These are phyloP conservation scores for Podospora didyma DNA, from an alignment of 495 filamentous ascomycete genomes.

Conservation along the genomic window DNA sequence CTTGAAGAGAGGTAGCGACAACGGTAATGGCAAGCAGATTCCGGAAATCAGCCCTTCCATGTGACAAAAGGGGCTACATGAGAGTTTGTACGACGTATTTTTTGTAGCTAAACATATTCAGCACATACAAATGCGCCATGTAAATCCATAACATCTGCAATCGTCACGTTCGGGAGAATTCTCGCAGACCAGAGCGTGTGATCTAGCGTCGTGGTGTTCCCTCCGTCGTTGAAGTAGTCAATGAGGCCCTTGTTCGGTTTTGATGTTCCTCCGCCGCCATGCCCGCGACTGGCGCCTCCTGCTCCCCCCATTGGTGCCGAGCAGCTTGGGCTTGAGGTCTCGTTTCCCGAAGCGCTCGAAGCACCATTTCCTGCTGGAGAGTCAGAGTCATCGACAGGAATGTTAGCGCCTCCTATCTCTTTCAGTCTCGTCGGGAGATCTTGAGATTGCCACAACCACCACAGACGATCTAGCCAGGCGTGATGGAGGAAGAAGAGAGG, in stretches of 20 bases:
- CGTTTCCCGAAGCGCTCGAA: neutral
- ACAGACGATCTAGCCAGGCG: conserved; percentile 46
- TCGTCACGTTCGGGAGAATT: conserved; percentile 25
- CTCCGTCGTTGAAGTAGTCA: conserved; percentile 28
- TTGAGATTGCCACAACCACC: conserved; percentile 46
- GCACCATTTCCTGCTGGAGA: neutral
- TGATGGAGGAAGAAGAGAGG: conserved; percentile 52
- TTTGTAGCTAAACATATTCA: conserved; percentile 21
- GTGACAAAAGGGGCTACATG: too few relatives aligned
- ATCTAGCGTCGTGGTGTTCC: conserved; percentile 30
- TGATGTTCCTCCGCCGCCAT: neutral
- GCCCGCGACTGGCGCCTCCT: neutral
- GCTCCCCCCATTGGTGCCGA: neutral
- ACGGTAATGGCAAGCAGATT: too few relatives aligned
- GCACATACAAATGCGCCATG: conserved; percentile 26
- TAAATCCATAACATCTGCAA: conserved; percentile 36
- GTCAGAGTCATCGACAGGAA: neutral
- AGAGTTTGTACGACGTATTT: too few relatives aligned
- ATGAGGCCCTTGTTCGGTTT: conserved; percentile 21
- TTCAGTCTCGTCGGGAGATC: conserved; percentile 23
- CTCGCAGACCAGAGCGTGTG: conserved; percentile 27
- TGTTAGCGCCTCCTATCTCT: conserved; percentile 29
- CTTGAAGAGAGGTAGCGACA: too few relatives aligned
- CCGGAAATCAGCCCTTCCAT: too few relatives aligned
- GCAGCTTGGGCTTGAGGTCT: neutral